phyloP scores from a whole-genome alignment of 345 rosid genomes.

The Dimocarpus longan region DNA sequence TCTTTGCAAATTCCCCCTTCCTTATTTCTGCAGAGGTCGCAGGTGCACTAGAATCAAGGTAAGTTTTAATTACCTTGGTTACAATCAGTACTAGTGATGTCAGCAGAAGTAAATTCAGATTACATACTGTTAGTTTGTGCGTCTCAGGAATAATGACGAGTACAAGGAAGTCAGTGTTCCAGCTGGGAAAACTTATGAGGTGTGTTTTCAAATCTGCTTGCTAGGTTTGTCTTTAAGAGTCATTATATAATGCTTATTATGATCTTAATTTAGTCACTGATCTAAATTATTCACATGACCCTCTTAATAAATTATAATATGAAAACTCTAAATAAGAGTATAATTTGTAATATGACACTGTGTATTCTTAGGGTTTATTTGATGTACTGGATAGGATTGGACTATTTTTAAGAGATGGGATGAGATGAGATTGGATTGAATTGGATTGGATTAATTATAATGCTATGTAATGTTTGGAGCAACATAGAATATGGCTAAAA shows the following conservation, averaged over 20 bases:
- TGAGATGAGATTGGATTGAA: no score
- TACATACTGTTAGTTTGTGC: conserved; percentile 24
- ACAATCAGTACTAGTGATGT: conserved; percentile 19
- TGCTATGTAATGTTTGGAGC: no score
- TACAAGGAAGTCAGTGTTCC: conserved; percentile 77
- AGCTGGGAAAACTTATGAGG: conserved; percentile 88
- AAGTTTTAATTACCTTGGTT: conserved; percentile 31
- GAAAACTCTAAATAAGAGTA: background rate
- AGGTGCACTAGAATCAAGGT: conserved; percentile 68
- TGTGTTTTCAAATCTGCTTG: conserved; percentile 30
- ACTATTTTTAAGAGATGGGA: no score
- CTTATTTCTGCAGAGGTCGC: conserved; percentile 87
- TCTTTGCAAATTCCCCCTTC: conserved; percentile 90
- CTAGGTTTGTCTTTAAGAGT: conserved; percentile 1
- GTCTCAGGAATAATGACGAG: conserved; percentile 74
- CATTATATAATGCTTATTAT: background rate
- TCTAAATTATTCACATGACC: background rate
- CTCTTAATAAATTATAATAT: background rate
- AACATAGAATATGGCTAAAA: no score
- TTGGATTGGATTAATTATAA: no score
- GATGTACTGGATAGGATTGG: no score
- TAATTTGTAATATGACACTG: background rate
- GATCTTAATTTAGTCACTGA: background rate
- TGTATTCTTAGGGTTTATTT: background rate
- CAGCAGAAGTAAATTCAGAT: conserved; percentile 17